Evolutionary conservation across 139 green algal species (phyloP).

Genomic region (Chlorella ohadii): DNA sequence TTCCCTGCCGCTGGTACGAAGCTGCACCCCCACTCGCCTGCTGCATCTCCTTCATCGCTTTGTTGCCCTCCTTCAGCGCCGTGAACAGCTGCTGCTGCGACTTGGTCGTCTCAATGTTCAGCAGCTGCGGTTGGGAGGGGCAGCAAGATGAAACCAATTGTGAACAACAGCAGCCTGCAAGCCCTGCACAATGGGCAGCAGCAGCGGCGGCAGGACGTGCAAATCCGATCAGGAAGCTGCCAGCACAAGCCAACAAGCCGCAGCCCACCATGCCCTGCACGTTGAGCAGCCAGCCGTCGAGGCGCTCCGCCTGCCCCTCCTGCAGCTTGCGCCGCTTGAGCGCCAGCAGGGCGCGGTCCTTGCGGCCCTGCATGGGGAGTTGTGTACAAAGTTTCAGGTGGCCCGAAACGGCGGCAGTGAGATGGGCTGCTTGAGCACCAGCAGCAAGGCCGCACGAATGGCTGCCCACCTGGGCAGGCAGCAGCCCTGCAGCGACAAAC

Average conservation of each 20-base stretch:
- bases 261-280: constrained; percentile 76
- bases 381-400: too few relatives aligned
- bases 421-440: too few relatives aligned
- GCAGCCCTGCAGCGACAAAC: too few relatives aligned
- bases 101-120: constrained; percentile 79
- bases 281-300: constrained; percentile 70
- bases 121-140: constrained; percentile 59
- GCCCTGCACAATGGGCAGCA: neutral
- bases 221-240: neutral
- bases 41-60: constrained; percentile 77
- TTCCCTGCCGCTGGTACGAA: too few relatives aligned
- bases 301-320: constrained; percentile 59
- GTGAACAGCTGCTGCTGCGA: constrained; percentile 75
- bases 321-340: constrained; percentile 79
- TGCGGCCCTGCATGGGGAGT: constrained; percentile 13
- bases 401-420: too few relatives aligned
- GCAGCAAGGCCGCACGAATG: too few relatives aligned
- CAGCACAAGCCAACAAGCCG: neutral
- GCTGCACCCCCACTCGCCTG: too few relatives aligned
- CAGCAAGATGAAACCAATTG: too few relatives aligned
- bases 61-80: constrained; percentile 79
- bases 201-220: too few relatives aligned
- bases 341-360: constrained; percentile 71
- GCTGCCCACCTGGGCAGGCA: too few relatives aligned
- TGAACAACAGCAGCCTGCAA: too few relatives aligned